Conservation (phyloP, 768 basidiomycete species). For the Glaciozyma antarctica region DNA sequence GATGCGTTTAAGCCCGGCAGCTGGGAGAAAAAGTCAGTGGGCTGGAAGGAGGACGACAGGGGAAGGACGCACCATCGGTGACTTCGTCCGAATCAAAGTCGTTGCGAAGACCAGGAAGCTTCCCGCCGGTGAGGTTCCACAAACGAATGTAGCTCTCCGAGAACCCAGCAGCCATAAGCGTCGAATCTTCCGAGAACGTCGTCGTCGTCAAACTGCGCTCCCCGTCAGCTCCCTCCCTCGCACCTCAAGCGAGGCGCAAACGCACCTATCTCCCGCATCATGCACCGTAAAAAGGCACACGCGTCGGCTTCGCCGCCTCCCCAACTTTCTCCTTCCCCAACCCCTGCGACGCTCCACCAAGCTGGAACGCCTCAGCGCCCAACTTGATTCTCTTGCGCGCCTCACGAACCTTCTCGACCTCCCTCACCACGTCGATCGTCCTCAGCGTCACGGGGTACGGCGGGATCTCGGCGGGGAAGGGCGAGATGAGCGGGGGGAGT, state of each 20-base stretch:
- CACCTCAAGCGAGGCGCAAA: conserved; percentile 5
- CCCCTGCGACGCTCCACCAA: conserved; percentile 43
- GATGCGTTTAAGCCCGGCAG: conserved; percentile 58
- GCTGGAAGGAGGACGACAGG: background rate
- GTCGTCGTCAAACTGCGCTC: conserved; percentile 63
- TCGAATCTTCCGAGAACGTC: conserved; percentile 80
- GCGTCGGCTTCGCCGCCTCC: conserved; percentile 63
- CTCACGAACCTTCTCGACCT: conserved; percentile 81
- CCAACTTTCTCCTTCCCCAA: conserved; percentile 35
- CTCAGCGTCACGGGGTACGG: conserved; percentile 77
- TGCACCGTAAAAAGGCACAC: conserved; percentile 92
- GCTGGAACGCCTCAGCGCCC: conserved; percentile 50
- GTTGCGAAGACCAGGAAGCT: conserved; percentile 62
- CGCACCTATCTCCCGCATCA: conserved; percentile 88
- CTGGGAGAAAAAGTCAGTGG: background rate
- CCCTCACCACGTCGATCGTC: conserved; percentile 75
- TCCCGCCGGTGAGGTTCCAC: conserved; percentile 91
- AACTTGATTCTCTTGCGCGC: conserved; percentile 82
- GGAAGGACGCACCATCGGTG: conserved; percentile 53
- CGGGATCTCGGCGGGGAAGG: conserved; percentile 60
- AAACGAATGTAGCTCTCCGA: conserved; percentile 88
- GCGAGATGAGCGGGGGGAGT: conserved; percentile 42
- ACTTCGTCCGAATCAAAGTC: conserved; percentile 61
- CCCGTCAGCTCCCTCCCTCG: background rate
- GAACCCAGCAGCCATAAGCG: conserved; percentile 88